These are phyloP conservation scores for Porcisia hertigi DNA, from an alignment of 208 protist genomes.

Conservation along the genomic window DNA sequence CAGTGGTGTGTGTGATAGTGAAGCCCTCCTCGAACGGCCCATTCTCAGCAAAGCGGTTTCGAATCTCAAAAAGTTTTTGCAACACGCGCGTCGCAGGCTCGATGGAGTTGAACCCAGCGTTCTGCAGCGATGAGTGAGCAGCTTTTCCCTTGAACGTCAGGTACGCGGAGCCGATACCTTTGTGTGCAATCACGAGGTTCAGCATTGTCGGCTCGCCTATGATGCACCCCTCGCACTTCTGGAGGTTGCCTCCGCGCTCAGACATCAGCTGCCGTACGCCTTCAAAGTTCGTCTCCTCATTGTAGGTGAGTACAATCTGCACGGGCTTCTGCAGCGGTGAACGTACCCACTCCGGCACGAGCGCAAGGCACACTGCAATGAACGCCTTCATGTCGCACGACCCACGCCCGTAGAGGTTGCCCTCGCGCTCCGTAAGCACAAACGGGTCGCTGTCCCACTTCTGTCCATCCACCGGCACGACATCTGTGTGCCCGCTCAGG, in stretches of 20 bases:
- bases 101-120: slow-evolving; percentile 38
- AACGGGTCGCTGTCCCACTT: slow-evolving; percentile 72
- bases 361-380: slow-evolving; percentile 54
- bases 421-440: slow-evolving; percentile 54
- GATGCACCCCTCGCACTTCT: slow-evolving; percentile 55
- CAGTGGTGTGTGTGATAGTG: slow-evolving; percentile 34
- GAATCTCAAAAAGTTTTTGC: slow-evolving; percentile 37
- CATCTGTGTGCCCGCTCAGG: slow-evolving; percentile 71
- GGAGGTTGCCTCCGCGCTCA: slow-evolving; percentile 22
- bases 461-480: slow-evolving; percentile 75
- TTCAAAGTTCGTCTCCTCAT: slow-evolving; percentile 51
- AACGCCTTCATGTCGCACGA: slow-evolving; percentile 80
- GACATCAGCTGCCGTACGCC: slow-evolving; percentile 35
- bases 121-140: slow-evolving; percentile 59
- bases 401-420: slow-evolving; percentile 68
- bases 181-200: slow-evolving; percentile 55
- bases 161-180: slow-evolving; percentile 36
- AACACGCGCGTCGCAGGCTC: slow-evolving; percentile 37
- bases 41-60: slow-evolving; percentile 40
- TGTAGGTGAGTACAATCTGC: slow-evolving; percentile 60
- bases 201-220: slow-evolving; percentile 61
- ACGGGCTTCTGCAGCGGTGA: slow-evolving; percentile 55
- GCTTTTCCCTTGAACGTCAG: slow-evolving; percentile 46
- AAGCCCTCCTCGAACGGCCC: slow-evolving; percentile 45
- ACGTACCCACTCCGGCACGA: slow-evolving; percentile 37